Conservation (phyloP, 164 flowering plant genomes). For the Pachysandra terminalis region DNA sequence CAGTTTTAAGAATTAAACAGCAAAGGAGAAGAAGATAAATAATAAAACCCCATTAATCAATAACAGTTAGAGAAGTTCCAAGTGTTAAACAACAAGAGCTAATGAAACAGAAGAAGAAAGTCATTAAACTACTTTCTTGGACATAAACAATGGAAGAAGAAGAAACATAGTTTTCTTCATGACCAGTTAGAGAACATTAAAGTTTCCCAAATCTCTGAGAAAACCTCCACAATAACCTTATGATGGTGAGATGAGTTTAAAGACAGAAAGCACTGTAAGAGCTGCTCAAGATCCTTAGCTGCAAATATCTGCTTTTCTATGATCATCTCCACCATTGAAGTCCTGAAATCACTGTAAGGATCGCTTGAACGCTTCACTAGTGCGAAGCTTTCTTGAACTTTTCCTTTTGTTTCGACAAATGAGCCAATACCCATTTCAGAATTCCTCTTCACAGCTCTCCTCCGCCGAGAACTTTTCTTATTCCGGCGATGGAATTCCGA, state of each 20-base stretch:
- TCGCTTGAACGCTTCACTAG: slow-evolving; percentile 70
- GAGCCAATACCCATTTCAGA: slow-evolving; percentile 19
- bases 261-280: slow-evolving; percentile 64
- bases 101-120: not conserved
- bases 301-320: slow-evolving; percentile 61
- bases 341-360: slow-evolving; percentile 64
- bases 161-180: not conserved
- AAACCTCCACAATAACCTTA: slow-evolving; percentile 56
- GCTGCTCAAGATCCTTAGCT: slow-evolving; percentile 52
- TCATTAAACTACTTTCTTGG: no score
- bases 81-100: not conserved
- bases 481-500: slow-evolving; percentile 21
- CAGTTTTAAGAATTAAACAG: no score
- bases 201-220: slow-evolving; percentile 69
- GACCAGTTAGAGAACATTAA: slow-evolving; percentile 42
- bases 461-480: slow-evolving; percentile 18
- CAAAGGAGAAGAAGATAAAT: no score
- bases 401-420: slow-evolving; percentile 11
- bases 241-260: slow-evolving; percentile 65
- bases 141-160: no score
- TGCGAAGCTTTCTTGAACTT: slow-evolving; percentile 54
- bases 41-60: not conserved
- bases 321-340: slow-evolving; percentile 88
- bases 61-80: not conserved
- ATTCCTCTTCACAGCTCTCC: slow-evolving; percentile 11